These are phyloP conservation scores for Lizanozyma gosingica DNA, from an alignment of 1,139 yeast genomes.

Conservation along the genomic window DNA sequence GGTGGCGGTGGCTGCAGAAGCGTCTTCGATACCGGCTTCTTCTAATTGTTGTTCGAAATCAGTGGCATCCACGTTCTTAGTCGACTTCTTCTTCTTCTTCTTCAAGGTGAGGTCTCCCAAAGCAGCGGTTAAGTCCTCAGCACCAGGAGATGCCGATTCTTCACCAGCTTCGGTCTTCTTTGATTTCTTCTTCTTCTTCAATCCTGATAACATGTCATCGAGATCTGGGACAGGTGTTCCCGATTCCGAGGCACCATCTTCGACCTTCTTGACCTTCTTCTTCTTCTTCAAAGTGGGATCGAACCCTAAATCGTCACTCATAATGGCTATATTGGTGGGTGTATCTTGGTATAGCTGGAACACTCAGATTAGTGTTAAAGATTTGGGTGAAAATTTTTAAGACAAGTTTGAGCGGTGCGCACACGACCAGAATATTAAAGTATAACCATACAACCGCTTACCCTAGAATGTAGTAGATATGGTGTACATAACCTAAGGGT, in stretches of 20 bases:
- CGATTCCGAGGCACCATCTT: constrained; percentile 27
- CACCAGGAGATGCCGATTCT: constrained; percentile 25
- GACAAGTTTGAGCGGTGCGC: neutral
- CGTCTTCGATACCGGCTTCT: constrained; percentile 75
- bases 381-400: neutral
- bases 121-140: constrained; percentile 52
- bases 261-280: constrained; percentile 54
- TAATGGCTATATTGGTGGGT: neutral
- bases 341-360: too few relatives aligned
- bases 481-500: too few relatives aligned
- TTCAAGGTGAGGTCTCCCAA: constrained; percentile 70
- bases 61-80: constrained; percentile 47
- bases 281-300: constrained; percentile 78
- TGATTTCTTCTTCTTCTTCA: constrained; percentile 45
- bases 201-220: constrained; percentile 47
- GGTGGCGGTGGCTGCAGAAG: constrained; percentile 24
- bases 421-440: too few relatives aligned
- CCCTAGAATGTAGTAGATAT: too few relatives aligned
- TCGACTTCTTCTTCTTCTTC: constrained; percentile 74
- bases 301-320: constrained; percentile 49
- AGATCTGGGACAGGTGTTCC: constrained; percentile 22
- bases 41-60: constrained; percentile 89
- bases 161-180: constrained; percentile 31
- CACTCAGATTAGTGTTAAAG: too few relatives aligned
- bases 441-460: too few relatives aligned